Evolutionary conservation across 139 green algal genomes (phyloP).

Genomic region (Chlorella sp.): DNA sequence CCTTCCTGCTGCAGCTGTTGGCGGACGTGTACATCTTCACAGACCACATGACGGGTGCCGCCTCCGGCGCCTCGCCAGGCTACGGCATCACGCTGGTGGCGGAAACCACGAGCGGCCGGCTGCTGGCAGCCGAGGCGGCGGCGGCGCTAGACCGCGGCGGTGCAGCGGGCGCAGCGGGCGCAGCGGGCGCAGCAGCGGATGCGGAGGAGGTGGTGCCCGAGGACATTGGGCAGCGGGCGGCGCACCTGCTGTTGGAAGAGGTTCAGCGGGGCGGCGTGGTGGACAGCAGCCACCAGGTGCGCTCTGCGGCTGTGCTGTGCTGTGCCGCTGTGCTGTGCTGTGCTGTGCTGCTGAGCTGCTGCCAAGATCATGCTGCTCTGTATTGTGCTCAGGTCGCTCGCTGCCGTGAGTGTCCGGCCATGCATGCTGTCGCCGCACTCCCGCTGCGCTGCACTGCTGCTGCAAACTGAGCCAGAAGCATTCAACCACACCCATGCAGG

Average conservation of each 20-base stretch:
- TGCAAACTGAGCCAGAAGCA: no score
- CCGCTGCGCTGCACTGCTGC: no score
- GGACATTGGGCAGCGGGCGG: conserved; percentile 82
- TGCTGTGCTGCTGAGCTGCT: not conserved
- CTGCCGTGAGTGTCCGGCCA: not conserved
- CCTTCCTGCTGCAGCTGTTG: conserved; percentile 65
- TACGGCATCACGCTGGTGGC: conserved; percentile 96
- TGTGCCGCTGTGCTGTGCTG: not conserved
- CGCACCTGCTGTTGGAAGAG: conserved; percentile 88
- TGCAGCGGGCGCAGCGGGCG: not conserved
- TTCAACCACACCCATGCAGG: no score
- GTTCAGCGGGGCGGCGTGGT: conserved; percentile 87
- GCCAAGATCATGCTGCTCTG: not conserved
- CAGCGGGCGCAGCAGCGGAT: conserved; percentile 10
- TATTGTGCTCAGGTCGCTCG: not conserved
- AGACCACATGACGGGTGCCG: conserved; percentile 82
- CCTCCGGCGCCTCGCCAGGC: conserved; percentile 82
- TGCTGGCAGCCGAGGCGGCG: conserved; percentile 80
- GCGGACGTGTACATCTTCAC: conserved; percentile 99
- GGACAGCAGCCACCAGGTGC: conserved; percentile 77
- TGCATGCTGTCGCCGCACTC: not conserved
- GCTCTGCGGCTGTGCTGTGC: not conserved
- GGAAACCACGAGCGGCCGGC: conserved; percentile 92
- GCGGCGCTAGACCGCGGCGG: conserved; percentile 16
- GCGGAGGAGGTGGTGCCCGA: conserved; percentile 74